phyloP scores from a whole-genome alignment of 371 early-diverging fungal species.

The Catenaria anguillulae region DNA sequence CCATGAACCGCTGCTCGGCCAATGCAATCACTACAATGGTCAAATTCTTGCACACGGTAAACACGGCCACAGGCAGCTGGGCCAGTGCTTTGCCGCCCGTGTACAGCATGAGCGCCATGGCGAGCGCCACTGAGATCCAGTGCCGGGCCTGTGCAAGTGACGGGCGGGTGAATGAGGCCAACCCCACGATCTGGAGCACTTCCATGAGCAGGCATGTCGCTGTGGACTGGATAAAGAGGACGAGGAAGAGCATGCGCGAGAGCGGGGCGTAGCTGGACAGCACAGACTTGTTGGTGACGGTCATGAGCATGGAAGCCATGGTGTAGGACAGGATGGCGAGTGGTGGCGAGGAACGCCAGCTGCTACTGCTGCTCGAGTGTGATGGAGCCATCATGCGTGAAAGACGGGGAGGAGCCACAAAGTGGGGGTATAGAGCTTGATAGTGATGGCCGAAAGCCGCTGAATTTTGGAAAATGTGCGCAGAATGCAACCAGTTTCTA shows the following conservation, averaged over 20 bases:
- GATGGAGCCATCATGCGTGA: too few species aligned
- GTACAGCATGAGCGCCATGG: constrained; percentile 91
- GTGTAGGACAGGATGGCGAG: constrained; percentile 85
- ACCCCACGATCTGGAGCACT: constrained; percentile 15
- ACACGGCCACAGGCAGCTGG: constrained; percentile 83
- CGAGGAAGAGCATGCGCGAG: constrained; percentile 81
- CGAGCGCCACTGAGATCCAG: constrained; percentile 73
- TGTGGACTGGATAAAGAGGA: constrained; percentile 69
- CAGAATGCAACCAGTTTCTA: too few species aligned
- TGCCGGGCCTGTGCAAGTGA: neutral
- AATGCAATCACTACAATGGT: constrained; percentile 95
- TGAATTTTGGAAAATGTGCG: too few species aligned
- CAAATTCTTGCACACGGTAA: constrained; percentile 97
- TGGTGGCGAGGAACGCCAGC: too few species aligned
- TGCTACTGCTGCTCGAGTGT: too few species aligned
- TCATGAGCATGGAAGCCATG: constrained; percentile 83
- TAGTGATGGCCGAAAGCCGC: too few species aligned
- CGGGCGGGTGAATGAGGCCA: neutral
- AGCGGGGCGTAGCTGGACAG: constrained; percentile 67
- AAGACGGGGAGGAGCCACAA: too few species aligned
- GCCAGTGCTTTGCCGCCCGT: constrained; percentile 85
- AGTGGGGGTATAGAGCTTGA: too few species aligned
- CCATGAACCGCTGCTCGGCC: constrained; percentile 67
- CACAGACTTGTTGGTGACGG: constrained; percentile 89
- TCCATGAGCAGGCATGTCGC: constrained; percentile 23